Evolutionary conservation across 345 rosid genomes (phyloP), one percentile per base, ranked within the genome.

Genomic region (Pistacia atlantica): DNA sequence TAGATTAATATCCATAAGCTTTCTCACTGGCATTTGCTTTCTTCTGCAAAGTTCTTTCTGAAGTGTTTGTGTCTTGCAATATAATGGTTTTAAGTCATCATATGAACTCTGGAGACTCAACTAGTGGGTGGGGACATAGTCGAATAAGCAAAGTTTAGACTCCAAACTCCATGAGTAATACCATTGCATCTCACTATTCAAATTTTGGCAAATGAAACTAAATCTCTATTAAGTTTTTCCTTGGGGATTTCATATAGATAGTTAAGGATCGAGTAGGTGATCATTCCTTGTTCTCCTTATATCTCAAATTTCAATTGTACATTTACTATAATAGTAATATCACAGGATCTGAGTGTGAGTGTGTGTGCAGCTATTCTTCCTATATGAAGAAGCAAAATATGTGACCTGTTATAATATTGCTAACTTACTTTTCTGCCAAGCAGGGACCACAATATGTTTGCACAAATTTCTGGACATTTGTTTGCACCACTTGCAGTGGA

Each of bases 371-470:
- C 59, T 12, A 51, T 64, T n/a, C 48, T 54, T 74, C 51, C 48
- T 42, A 37, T 71, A 8, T 60, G 13, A 48, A 11, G 58, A 59
- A 62, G 58, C 69, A 46, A 73, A 73, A 28, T 18, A 28, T 31
- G 69, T 37, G 33, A 14, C 67, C 35, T 64, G 38, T 57, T 56
- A 14, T 62, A 22, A 37, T 64, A 22, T 17, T 77, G 62, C 75
- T 81, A 75, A 45, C 71, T 78, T 77, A 38, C 55, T 1, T 78
- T 75, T 78, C 77, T 55, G 28, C 51, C 77, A 31, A 76, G 75
- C 92, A 95, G 99, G 98, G 99, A 73, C 97, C 98, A 51, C 99
- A 96, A 73, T 96, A 96, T 88, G 99, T 94, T 76, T 96, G 98
- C 89, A 91, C 86, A 79, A 90, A 88, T 87, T 93, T 96, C 95